Percentiles rank a stretch among this genome's conserved stretches.
Conservation (phyloP, 2,329 filamentous ascomycete genomes). For the Nemania abortiva region DNA sequence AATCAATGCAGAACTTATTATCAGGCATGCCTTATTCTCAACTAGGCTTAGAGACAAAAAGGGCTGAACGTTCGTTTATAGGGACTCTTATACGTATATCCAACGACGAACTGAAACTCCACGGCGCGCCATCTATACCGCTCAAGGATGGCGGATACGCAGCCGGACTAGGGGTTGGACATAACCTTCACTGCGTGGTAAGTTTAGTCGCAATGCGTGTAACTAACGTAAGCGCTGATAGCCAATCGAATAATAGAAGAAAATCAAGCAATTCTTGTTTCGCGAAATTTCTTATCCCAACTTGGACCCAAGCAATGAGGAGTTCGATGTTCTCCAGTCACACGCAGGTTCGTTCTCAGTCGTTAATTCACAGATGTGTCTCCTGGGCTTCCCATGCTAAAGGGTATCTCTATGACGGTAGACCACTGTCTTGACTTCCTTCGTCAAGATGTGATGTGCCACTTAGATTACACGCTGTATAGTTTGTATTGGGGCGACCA, state of each 20-base stretch:
- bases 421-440: conserved; percentile 32
- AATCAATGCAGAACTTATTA: conserved; percentile 21
- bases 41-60: no score
- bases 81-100: conserved; percentile 26
- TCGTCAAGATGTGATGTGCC: conserved; percentile 28
- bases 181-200: conserved; percentile 33
- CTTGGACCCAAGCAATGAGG: not conserved
- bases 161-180: conserved; percentile 26
- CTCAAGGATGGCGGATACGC: conserved; percentile 29
- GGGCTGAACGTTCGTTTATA: not conserved
- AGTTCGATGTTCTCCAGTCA: not conserved
- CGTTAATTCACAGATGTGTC: not conserved
- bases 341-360: no score
- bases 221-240: no score
- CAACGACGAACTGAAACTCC: conserved; percentile 6
- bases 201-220: no score
- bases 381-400: not conserved
- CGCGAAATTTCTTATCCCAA: conserved; percentile 22
- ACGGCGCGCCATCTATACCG: conserved; percentile 18
- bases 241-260: no score
- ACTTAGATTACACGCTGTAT: conserved; percentile 22
- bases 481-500: conserved; percentile 25
- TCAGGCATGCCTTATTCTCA: not conserved
- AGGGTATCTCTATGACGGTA: not conserved
- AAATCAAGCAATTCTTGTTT: conserved; percentile 27